These are phyloP conservation scores for Colletotrichum eremochloae DNA, from an alignment of 2,329 filamentous ascomycete species.

Conservation along the genomic window DNA sequence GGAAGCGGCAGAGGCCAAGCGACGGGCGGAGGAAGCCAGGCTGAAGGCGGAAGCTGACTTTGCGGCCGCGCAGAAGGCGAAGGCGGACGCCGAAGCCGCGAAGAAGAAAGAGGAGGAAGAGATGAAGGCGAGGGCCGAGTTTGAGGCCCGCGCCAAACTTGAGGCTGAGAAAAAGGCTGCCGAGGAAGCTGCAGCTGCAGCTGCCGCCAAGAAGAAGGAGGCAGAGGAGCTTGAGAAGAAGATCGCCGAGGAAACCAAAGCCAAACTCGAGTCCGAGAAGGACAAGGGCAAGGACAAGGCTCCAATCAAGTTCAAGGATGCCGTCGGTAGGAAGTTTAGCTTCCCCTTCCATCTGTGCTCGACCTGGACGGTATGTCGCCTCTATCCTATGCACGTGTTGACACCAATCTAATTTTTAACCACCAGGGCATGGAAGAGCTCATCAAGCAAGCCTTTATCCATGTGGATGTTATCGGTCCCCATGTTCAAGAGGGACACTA, in stretches of 20 bases:
- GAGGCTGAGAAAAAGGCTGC: conserved; percentile 50
- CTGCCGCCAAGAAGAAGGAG: conserved; percentile 63
- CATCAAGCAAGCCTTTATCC: conserved; percentile 85
- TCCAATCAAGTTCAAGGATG: conserved; percentile 91
- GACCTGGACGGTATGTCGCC: conserved; percentile 79
- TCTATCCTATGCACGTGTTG: background rate
- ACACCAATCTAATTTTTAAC: conserved; percentile 45
- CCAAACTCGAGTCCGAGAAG: conserved; percentile 61
- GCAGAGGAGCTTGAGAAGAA: conserved; percentile 67
- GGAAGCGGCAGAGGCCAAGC: conserved; percentile 53
- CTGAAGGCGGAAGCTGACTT: conserved; percentile 55
- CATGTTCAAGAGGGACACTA: conserved; percentile 85
- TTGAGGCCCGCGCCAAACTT: conserved; percentile 46
- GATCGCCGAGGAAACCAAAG: conserved; percentile 68
- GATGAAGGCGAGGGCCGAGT: conserved; percentile 55
- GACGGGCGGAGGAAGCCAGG: conserved; percentile 49
- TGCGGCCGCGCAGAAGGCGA: conserved; percentile 56
- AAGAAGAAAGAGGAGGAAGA: conserved; percentile 49
- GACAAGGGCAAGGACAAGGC: conserved; percentile 69
- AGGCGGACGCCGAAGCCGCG: conserved; percentile 51
- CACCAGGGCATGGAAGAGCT: conserved; percentile 85
- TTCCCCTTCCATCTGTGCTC: conserved; percentile 90
- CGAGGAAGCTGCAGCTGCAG: conserved; percentile 46
- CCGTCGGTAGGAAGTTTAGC: conserved; percentile 90
- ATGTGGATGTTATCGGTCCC: conserved; percentile 81